A percentile compares a stretch with the other conserved stretches of the same genome.
Evolutionary conservation across 2,329 filamentous ascomycete genomes (phyloP).

Genomic region (Aspergillus pseudoglaucus): DNA sequence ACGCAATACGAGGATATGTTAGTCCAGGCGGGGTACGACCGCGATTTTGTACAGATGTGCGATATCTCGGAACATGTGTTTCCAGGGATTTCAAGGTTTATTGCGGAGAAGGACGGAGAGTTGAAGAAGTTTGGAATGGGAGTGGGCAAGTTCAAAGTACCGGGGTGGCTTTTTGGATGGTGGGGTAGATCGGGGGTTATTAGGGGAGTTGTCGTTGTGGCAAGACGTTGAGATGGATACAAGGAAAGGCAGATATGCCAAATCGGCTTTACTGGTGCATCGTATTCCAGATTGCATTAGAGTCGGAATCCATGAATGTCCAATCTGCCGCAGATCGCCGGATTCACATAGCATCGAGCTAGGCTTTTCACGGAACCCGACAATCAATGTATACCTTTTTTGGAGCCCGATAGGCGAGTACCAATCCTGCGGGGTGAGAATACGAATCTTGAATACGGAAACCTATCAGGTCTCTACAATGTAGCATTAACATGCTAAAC

Average conservation of each 20-base stretch:
- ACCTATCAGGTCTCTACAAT: too few relatives aligned
- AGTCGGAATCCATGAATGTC: too few relatives aligned
- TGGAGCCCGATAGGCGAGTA: too few relatives aligned
- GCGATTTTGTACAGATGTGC: slow-evolving; percentile 35
- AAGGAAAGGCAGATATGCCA: background rate
- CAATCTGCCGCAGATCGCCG: too few relatives aligned
- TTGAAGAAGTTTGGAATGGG: slow-evolving; percentile 30
- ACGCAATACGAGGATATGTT: slow-evolving; percentile 43
- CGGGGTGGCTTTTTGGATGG: slow-evolving; percentile 35
- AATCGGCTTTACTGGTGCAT: too few relatives aligned
- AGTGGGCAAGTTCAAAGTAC: slow-evolving; percentile 30
- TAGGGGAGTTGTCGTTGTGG: slow-evolving; percentile 36
- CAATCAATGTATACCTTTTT: too few relatives aligned
- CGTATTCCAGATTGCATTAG: too few relatives aligned
- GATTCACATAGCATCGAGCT: too few relatives aligned
- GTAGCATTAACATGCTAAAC: too few relatives aligned
- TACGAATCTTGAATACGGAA: too few relatives aligned
- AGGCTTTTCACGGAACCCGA: too few relatives aligned
- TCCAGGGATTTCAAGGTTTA: slow-evolving; percentile 41
- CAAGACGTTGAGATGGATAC: slow-evolving; percentile 13
- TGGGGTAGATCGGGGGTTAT: slow-evolving; percentile 36
- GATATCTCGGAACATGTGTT: slow-evolving; percentile 53
- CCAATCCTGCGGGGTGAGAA: too few relatives aligned
- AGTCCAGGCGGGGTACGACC: slow-evolving; percentile 43
- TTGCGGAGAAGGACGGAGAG: slow-evolving; percentile 33